These are phyloP conservation scores for Thyridium curvatum DNA, from an alignment of 2,329 filamentous ascomycete species.

Conservation along the genomic window DNA sequence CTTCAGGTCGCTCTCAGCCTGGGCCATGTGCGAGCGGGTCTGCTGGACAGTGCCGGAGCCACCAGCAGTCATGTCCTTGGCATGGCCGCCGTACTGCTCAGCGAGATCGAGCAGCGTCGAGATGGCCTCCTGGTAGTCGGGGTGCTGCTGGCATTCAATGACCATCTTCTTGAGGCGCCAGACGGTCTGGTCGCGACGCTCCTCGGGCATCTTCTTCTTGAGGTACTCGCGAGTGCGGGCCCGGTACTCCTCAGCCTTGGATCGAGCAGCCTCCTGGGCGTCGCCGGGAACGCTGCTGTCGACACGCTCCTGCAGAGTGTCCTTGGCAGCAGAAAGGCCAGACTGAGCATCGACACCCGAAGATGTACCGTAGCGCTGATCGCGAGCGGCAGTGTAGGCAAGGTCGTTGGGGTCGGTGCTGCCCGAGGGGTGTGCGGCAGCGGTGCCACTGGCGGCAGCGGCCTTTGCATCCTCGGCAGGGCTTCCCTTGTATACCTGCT, in stretches of 20 bases:
- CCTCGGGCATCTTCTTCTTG: slow-evolving; percentile 79
- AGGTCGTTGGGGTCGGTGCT: slow-evolving; percentile 47
- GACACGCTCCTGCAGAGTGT: slow-evolving; percentile 46
- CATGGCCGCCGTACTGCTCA: slow-evolving; percentile 77
- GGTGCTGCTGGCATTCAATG: slow-evolving; percentile 90
- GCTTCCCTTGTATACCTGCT: slow-evolving; percentile 51
- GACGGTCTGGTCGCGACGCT: slow-evolving; percentile 86
- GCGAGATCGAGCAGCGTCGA: slow-evolving; percentile 78
- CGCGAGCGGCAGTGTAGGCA: slow-evolving; percentile 36
- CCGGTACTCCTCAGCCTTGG: slow-evolving; percentile 31
- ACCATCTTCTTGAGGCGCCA: slow-evolving; percentile 97
- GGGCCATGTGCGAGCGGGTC: slow-evolving; percentile 59
- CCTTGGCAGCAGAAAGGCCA: slow-evolving; percentile 35
- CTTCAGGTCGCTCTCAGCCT: slow-evolving; percentile 76
- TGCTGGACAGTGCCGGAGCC: slow-evolving; percentile 65
- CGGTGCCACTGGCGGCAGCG: slow-evolving; percentile 49
- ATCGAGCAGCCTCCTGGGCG: slow-evolving; percentile 38
- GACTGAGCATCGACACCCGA: slow-evolving; percentile 46
- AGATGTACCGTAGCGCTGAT: slow-evolving; percentile 33
- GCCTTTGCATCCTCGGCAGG: slow-evolving; percentile 54
- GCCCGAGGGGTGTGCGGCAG: slow-evolving; percentile 48
- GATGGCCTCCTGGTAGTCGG: slow-evolving; percentile 89
- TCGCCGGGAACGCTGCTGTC: slow-evolving; percentile 62
- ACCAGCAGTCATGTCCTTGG: slow-evolving; percentile 57
- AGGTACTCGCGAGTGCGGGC: slow-evolving; percentile 63